Base-by-base conservation (phyloP, 2,329 filamentous ascomycete species). In the Cordyceps sp. region DNA sequence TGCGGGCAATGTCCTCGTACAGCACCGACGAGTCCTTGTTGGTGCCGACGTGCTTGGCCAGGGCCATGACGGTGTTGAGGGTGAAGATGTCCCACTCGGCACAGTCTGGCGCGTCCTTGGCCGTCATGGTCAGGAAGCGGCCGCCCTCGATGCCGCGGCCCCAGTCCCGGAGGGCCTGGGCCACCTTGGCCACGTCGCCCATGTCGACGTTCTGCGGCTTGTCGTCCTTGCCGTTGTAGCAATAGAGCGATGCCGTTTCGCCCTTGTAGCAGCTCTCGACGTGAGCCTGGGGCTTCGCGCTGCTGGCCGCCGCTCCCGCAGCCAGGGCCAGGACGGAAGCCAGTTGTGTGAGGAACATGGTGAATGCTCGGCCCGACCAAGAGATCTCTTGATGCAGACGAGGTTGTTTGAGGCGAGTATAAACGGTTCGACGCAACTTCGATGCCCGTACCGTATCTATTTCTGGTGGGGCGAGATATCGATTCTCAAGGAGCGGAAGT, bases 1-100 rank as follows among this genome's bases (percentile, higher is more conserved):
- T 45, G 19, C 22, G 33, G 12, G 44, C 45, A 20, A 46, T 40
- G 22, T 47, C 43, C 10, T 34, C 36, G 28, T 36, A 43, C 10
- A 43, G 33, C 10, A 45, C 38, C 12, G 35, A 40, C 13, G 41
- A 38, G 23, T 42, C 21, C 4, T 24, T 29, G 20, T 32, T 26
- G 2, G 35, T 22, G 26, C 24, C 25, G 14, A 45, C 19, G 14
- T 44, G 30, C 29, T 45, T 41, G 15, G 33, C 37, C 14, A 36
- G 15, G 13, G 21, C 33, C 14, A 31, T 23, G 7, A 33, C 30
- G 2, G 26, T 21, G 6, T 26, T 6, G 5, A 29, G 9, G 4
- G 28, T 32, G 15, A 14, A 38, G 6, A 44, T 13, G 1, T 23
- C 13, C 38, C 40, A 46, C 24, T 46, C 42, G 17, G n/a, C 39